Evolutionary conservation across 352 stramenopile genomes (phyloP), one percentile per base, ranked within the genome.

Genomic region (Phytopythium oedochilum): DNA sequence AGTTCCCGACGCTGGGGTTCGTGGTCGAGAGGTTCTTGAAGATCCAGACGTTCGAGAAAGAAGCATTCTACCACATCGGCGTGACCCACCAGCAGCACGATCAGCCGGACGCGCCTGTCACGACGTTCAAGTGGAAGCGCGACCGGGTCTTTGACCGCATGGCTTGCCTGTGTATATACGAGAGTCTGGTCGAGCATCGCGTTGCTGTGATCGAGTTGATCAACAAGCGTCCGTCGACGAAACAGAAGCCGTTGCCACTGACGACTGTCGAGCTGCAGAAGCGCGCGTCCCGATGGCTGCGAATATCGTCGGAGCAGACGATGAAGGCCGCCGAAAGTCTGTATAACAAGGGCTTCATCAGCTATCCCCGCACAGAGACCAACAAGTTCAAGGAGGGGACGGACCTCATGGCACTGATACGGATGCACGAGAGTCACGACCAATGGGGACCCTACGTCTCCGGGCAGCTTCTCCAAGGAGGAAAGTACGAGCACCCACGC

Each of bases 191-290:
- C 23, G 82, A 90, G 51, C 72, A 71, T 29, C 67, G 83, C 34
- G 77, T 73, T 0, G 86, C 78, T 46, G 73, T 69, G 7, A 80
- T 96, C 29, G 77, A 86, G 22, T 66, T 67, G 2, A 70, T 95
- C 15, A 77, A 89, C 40, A 93, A 88, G 40, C 73, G 75, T 9
- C 66, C 81, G 39, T 92, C 83, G 36, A 98, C 86, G 61, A 99
- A 99, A 66, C 92, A 83, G 63, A 96, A 98, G 44, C 97, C 97
- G 12, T 64, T 99, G 14, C 98, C 98, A 5, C 74, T 99, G 29
- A 97, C 95, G 11, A 99, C 98, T 0, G 96, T 99, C 15, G 97
- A 99, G 75, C 74, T 99, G 23, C 97, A 99, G 71, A 99, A 99
- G 69, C 76, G 95, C 57, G 89, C 94, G 45, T 97, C 95, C 4